Base-by-base conservation (phyloP, 2,329 filamentous ascomycete species). In the Pseudogymnoascus sp. region DNA sequence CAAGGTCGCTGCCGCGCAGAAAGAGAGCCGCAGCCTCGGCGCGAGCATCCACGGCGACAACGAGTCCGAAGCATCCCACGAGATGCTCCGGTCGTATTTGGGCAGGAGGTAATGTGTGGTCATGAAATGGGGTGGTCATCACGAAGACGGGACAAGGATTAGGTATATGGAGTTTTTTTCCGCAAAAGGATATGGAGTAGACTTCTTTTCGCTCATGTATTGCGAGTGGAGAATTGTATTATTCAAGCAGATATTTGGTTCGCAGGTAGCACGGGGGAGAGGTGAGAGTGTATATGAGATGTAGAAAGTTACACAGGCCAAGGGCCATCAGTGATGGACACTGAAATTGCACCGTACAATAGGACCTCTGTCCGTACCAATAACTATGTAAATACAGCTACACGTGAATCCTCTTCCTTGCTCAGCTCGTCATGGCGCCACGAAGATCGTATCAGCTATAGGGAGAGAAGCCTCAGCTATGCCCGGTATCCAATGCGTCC, bases 51-150 rank as follows among this genome's bases (percentile, higher is more conserved):
- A 82, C 64, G 80, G 79, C 18, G 81, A 80, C 9, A 57, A 57
- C 52, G 86, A 89, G 62, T 83, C 79, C 61, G 86, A 89, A 69
- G 86, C 88, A 13, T 37, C 89, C 1, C 91, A 96, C 70, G 89
- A 90, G 72, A 96, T 97, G 74, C 95, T 94, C 72, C 83, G 89
- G 57, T 95, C 90, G 60, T 95, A 90, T 74, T 85, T 90, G 77
- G 89, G 88, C 38, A 79, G 88, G 65, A 82, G 86, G 73, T 88
- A 71, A 75, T 62, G 60, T 28, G 28, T 48, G 41, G 41, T 48
- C 41, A 48, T 48, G 41, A 48, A 48, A 48, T 3, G 8, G 23
- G 41, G 41, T 48, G 41, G 41, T 48, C 41, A 48, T 48, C 23
- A 48, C 41, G 41, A 38, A 8, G 37, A 7, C 33, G 19, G 13